Evolutionary conservation across 768 basidiomycete genomes (phyloP).

Genomic region (Cyclocybe cylindracea): DNA sequence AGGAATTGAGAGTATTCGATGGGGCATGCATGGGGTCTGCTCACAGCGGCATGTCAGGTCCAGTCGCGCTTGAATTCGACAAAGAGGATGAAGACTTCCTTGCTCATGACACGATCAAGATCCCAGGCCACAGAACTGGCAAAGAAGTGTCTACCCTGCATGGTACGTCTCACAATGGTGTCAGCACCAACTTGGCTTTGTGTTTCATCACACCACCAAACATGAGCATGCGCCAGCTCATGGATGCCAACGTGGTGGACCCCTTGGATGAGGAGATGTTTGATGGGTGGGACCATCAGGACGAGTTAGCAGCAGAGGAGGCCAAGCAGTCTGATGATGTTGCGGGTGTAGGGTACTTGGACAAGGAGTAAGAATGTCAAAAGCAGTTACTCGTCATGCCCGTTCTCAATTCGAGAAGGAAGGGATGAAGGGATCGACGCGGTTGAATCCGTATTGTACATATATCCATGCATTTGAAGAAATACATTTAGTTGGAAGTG

Average conservation of each 20-base stretch:
- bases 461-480: too few relatives aligned
- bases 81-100: conserved; percentile 70
- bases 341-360: neutral
- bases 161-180: conserved; percentile 27
- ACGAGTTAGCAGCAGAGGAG: conserved; percentile 48
- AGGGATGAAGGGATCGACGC: neutral
- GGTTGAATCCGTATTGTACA: neutral
- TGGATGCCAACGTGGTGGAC: conserved; percentile 33
- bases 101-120: conserved; percentile 17
- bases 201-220: conserved; percentile 44
- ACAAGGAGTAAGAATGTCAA: neutral
- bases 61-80: conserved; percentile 59
- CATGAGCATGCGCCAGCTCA: conserved; percentile 26
- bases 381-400: too few relatives aligned
- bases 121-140: neutral
- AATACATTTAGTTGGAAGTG: too few relatives aligned
- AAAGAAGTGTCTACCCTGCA: conserved; percentile 19
- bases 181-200: conserved; percentile 25
- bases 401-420: neutral
- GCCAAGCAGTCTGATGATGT: conserved; percentile 53
- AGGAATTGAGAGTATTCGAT: conserved; percentile 57
- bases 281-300: conserved; percentile 47
- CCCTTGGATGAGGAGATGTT: conserved; percentile 31
- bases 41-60: conserved; percentile 31
- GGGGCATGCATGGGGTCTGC: conserved; percentile 55